These are phyloP conservation scores for Neopestalotiopsis clavispora DNA, from an alignment of 2,329 filamentous ascomycete genomes.

Conservation along the genomic window DNA sequence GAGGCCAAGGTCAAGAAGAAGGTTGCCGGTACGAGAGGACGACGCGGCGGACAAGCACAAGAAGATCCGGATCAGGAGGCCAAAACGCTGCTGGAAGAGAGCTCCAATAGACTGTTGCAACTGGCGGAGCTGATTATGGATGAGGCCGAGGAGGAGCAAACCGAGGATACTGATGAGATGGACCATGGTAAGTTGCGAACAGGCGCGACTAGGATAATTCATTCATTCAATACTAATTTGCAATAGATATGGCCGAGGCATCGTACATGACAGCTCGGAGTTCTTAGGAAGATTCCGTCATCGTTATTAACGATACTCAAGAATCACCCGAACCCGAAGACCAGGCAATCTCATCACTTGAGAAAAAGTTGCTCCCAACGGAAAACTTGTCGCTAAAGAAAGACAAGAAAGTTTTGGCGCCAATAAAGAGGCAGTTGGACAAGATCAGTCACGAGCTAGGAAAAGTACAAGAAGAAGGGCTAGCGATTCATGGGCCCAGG, in stretches of 20 bases:
- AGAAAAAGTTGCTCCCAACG: neutral
- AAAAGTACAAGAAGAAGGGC: neutral
- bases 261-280: slow-evolving; percentile 18
- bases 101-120: slow-evolving; percentile 46
- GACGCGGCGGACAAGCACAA: slow-evolving; percentile 20
- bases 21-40: slow-evolving; percentile 37
- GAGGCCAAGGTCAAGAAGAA: slow-evolving; percentile 51
- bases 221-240: neutral
- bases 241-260: slow-evolving; percentile 6
- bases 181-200: slow-evolving; percentile 14
- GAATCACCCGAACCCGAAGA: neutral
- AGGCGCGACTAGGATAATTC: neutral
- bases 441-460: neutral
- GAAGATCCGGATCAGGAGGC: slow-evolving; percentile 47
- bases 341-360: neutral
- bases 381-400: too few relatives aligned
- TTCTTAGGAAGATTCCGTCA: slow-evolving; percentile 15
- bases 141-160: slow-evolving; percentile 21
- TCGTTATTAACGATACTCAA: neutral
- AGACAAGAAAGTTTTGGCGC: too few relatives aligned
- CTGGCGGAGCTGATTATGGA: slow-evolving; percentile 42
- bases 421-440: too few relatives aligned
- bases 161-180: slow-evolving; percentile 22
- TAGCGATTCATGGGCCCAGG: neutral
- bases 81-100: slow-evolving; percentile 47